Conservation (phyloP, 176 grass and related monocot species). For the Zoysia pacifica region DNA sequence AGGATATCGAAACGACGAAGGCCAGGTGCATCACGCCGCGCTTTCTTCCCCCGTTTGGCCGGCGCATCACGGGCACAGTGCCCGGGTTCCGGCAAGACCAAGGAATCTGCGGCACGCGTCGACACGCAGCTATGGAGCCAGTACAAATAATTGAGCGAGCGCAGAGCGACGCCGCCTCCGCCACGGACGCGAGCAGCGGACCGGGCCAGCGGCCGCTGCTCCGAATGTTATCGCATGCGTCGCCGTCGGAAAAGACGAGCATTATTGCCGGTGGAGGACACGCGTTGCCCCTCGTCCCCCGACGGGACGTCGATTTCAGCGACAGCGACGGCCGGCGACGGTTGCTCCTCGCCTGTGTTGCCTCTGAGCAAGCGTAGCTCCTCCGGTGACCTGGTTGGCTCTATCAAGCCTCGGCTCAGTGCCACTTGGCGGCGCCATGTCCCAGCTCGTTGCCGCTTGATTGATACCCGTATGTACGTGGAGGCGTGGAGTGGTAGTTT, state of each 20-base stretch:
- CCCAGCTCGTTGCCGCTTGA: not conserved
- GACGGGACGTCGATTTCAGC: not conserved
- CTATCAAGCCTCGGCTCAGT: not conserved
- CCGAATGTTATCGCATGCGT: not conserved
- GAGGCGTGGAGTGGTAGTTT: not conserved
- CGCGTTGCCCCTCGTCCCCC: not conserved
- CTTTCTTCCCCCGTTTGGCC: not conserved
- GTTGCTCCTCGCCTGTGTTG: not conserved
- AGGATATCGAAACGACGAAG: not conserved
- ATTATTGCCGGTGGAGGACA: conserved; percentile 28
- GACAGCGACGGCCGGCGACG: conserved; percentile 16
- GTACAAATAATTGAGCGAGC: conserved; percentile 29
- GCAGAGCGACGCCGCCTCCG: conserved; percentile 8
- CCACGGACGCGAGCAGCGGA: not conserved
- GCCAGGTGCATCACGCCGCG: conserved; percentile 5
- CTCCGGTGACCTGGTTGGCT: not conserved
- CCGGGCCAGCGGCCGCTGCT: not conserved
- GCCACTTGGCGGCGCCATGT: conserved; percentile 1
- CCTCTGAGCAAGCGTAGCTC: not conserved
- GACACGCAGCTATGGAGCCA: not conserved
- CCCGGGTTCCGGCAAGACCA: not conserved
- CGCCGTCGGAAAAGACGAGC: conserved; percentile 20
- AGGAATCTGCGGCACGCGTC: not conserved
- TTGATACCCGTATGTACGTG: not conserved
- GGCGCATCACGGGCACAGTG: no score